Percentiles rank a stretch among this genome's conserved stretches.
phyloP scores from a whole-genome alignment of 305 asterid genomes.

The Solanum chacoense region DNA sequence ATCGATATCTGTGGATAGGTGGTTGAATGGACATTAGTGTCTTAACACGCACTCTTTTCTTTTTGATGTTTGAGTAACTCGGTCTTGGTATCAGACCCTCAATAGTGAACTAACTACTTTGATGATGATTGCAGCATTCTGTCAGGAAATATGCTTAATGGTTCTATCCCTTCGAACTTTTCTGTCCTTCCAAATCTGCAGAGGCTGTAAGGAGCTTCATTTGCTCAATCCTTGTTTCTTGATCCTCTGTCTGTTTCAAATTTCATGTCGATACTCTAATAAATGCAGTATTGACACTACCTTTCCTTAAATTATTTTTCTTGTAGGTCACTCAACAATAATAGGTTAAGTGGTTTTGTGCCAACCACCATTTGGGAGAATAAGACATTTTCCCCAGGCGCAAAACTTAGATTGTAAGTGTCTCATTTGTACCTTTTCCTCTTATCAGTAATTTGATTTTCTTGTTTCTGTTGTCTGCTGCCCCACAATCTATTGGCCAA shows the following conservation, averaged over 20 bases:
- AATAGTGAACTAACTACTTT: background rate
- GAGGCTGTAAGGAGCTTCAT: conserved; percentile 50
- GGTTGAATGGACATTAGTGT: background rate
- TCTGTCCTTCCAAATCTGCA: conserved; percentile 70
- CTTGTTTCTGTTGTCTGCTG: background rate
- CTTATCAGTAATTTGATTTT: background rate
- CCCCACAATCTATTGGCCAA: background rate
- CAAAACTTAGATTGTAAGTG: conserved; percentile 65
- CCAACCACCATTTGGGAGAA: conserved; percentile 76
- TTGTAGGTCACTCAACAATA: conserved; percentile 75
- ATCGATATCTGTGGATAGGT: background rate
- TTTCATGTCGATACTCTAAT: background rate
- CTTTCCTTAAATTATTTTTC: conserved; percentile 7
- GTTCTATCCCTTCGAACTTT: conserved; percentile 68
- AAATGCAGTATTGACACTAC: background rate
- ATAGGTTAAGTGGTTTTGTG: conserved; percentile 68
- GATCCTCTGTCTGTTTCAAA: background rate
- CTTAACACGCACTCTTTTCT: background rate
- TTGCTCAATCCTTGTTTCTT: background rate
- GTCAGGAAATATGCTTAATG: conserved; percentile 59
- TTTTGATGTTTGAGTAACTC: background rate
- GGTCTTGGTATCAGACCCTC: conserved; percentile 1
- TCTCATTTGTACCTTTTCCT: background rate
- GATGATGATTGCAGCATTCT: conserved; percentile 48
- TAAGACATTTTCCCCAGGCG: conserved; percentile 41